phyloP scores from a whole-genome alignment of 208 protist species.

The Vickermania ingenoplastis region DNA sequence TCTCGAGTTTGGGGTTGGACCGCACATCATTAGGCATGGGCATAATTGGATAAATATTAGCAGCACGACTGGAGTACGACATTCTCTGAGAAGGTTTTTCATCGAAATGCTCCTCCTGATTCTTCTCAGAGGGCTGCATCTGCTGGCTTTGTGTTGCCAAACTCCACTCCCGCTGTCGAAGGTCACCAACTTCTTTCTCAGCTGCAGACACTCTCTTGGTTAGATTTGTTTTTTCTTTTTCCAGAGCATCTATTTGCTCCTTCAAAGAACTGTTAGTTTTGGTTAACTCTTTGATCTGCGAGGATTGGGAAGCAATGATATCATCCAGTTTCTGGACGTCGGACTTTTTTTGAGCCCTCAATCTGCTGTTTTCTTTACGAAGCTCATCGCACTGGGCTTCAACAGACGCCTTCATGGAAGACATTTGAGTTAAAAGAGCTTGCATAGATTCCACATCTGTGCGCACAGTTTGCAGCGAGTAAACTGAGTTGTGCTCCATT shows the following conservation, averaged over 20 bases:
- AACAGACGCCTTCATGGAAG: constrained; percentile 11
- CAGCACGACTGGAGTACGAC: not conserved
- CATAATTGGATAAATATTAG: not conserved
- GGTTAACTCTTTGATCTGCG: not conserved
- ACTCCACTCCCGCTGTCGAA: not conserved
- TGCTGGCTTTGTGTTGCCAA: too few species aligned
- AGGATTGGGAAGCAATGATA: not conserved
- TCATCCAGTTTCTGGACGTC: not conserved
- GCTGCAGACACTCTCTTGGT: not conserved
- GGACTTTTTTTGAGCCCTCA: not conserved
- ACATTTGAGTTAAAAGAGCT: constrained; percentile 20
- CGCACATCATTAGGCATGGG: constrained; percentile 4
- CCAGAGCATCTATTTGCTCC: not conserved
- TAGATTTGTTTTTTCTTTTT: not conserved
- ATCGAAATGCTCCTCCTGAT: too few species aligned
- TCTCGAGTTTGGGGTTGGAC: constrained; percentile 30
- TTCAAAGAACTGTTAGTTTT: not conserved
- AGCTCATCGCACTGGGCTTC: not conserved
- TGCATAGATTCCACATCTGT: constrained; percentile 37
- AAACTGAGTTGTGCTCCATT: constrained; percentile 28
- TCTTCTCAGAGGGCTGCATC: not conserved
- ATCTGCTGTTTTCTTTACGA: constrained; percentile 1
- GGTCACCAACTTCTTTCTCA: not conserved
- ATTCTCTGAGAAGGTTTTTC: not conserved
- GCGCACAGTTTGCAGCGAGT: constrained; percentile 38